Conservation (phyloP, 352 stramenopile genomes). For the Vaucheria bursata region DNA sequence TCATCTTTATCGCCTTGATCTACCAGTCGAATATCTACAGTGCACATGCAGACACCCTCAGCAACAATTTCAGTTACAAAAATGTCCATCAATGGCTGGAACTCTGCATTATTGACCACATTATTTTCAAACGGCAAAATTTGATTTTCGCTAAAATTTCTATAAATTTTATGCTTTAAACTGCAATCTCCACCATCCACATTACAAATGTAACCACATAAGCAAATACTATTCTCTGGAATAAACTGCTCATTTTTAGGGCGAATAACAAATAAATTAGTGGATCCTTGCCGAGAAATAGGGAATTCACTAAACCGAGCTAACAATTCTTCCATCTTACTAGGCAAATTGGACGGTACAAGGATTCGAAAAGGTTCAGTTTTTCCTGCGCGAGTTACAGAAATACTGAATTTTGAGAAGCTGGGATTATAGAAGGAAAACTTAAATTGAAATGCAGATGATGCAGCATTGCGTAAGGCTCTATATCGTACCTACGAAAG, state of each 20-base stretch:
- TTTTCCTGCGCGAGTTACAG: constrained; percentile 1
- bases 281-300: background rate
- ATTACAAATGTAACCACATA: background rate
- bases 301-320: background rate
- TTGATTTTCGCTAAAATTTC: too few species aligned
- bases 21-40: constrained; percentile 2
- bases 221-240: background rate
- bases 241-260: background rate
- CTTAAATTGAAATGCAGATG: too few species aligned
- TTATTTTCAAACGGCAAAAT: too few species aligned
- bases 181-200: background rate
- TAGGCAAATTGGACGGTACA: background rate
- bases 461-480: too few species aligned
- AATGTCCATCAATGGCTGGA: background rate
- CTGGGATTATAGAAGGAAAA: too few species aligned
- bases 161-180: too few species aligned
- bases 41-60: background rate
- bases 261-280: background rate
- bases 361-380: background rate
- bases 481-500: too few species aligned
- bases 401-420: too few species aligned
- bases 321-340: background rate
- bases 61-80: background rate
- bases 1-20: constrained; percentile 15
- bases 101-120: background rate